Evolutionary conservation across 768 basidiomycete genomes (phyloP), one percentile per base, ranked within the genome.

Genomic region (Rhodotorula taiwanensis): DNA sequence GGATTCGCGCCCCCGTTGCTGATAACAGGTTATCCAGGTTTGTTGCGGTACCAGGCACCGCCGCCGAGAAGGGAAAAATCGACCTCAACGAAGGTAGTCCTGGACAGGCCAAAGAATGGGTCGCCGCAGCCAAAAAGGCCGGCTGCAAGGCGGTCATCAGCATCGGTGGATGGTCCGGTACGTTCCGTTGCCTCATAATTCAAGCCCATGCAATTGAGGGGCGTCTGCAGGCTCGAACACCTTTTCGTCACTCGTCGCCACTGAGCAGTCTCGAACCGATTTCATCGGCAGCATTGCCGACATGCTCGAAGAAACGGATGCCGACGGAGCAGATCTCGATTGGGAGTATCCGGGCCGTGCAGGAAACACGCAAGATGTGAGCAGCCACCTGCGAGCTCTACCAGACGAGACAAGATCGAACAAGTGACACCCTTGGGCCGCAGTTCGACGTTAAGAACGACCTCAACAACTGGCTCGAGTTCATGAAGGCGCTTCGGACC

Each of bases 401-500:
- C 41, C 13, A 11, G 41, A 41, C 13, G 13, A 20, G 13, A 20
- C 41, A 20, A 41, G 20, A 41, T 20, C 41, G 41, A 11, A 11
- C 41, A 41, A 11, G 13, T 11, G 11, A 11, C 41, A 11, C 41
- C 41, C 41, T 11, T n/a, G 11, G 20, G 13, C 13, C 23, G 23
- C 43, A 44, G 43, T 63, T 62, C 39, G 62, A 63, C 52, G 30
- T 47, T 23, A 45, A 44, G 25, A 63, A 63, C 28, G 62, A 63
- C 45, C 45, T 63, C 13, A 28, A 28, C 27, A 63, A 63, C n/a
- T 21, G 52, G 8, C 36, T 63, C 28, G 8, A 36, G 1, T 52
- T 63, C 48, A 34, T 63, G 13, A 50, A 53, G 18, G 52, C 45
- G 13, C 51, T 63, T 0, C 55, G 62, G 2, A 52, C 39, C 5